A percentile compares a stretch with the other conserved stretches of the same genome.
Conservation (phyloP, 2,329 filamentous ascomycete genomes). For the Aspergillus neoniger region DNA sequence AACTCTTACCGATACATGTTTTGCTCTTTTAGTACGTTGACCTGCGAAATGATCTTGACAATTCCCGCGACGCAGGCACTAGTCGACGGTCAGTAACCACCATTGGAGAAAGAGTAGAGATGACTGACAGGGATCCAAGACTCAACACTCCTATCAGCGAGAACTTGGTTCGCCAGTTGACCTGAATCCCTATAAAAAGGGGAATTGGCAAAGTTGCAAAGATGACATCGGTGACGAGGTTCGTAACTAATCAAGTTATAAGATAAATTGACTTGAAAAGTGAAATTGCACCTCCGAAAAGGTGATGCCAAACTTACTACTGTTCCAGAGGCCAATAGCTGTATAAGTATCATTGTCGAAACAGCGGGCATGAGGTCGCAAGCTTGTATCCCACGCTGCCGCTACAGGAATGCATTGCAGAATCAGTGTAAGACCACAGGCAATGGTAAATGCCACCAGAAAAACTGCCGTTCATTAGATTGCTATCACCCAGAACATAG, state of each 20-base stretch:
- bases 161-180: slow-evolving; percentile 34
- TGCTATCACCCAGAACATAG: not conserved
- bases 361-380: slow-evolving; percentile 46
- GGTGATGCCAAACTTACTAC: slow-evolving; percentile 32
- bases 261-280: not conserved
- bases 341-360: slow-evolving; percentile 45
- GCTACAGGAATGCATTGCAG: slow-evolving; percentile 51
- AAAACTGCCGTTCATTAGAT: slow-evolving; percentile 32
- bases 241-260: slow-evolving; percentile 34
- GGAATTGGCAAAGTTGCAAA: slow-evolving; percentile 48
- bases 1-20: slow-evolving; percentile 38
- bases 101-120: not conserved
- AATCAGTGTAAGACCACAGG: slow-evolving; percentile 50
- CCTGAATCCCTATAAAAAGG: slow-evolving; percentile 39
- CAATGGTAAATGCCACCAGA: slow-evolving; percentile 28
- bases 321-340: slow-evolving; percentile 34
- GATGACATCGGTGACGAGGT: slow-evolving; percentile 49
- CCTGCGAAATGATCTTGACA: slow-evolving; percentile 37
- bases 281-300: no score
- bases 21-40: slow-evolving; percentile 28
- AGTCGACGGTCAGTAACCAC: not conserved
- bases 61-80: slow-evolving; percentile 46
- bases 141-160: slow-evolving; percentile 47
- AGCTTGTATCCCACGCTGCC: slow-evolving; percentile 47
- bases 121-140: slow-evolving; percentile 45